Base-by-base conservation (phyloP, 2,329 filamentous ascomycete genomes). In the Phialophora tarda region DNA sequence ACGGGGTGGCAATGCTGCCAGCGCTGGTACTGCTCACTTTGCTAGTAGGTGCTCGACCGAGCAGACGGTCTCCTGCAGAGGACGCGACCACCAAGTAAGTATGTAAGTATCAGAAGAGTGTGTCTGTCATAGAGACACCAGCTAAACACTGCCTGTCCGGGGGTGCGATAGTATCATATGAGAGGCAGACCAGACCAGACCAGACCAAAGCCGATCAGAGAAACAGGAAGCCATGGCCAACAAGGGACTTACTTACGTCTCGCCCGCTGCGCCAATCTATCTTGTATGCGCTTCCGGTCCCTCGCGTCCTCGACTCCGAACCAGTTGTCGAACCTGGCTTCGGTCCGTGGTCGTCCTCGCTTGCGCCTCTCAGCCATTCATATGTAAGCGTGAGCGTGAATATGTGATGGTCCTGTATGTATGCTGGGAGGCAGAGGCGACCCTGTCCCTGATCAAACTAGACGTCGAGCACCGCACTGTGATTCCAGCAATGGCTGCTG, bases 221-320 rank as follows among this genome's bases (percentile, higher is more conserved):
- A 34, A 34, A 34, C 32, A 34, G 3, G 32, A 2, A 34, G 10
- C 11, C 12, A 34, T 12, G 10, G 32, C 32, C 32, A 12, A 34
- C 32, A 12, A 11, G 32, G 10, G 11, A 71, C 73, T 70, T 72
- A 71, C 73, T 70, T 72, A 78, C 77, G 67, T 71, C 77, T 72
- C 24, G 77, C 77, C 71, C 78, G 71, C 66, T 79, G 77, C 26
- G 78, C 78, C 50, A 79, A 66, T 53, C 77, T 72, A 69, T 79
- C 77, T 69, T 79, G 77, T n/a, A 79, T 78, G 58, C 77, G 75
- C 69, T 80, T 79, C 47, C 78, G 71, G 64, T 78, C 75, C 65
- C 74, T 77, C 3, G 76, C 73, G 63, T 79, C 77, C 53, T 74
- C 63, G 28, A 78, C 73, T 21, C 73, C 71, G 41, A 74, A 73